A percentile compares a stretch with the other conserved stretches of the same genome.
phyloP scores from a whole-genome alignment of 2,329 filamentous ascomycete genomes.

The Hypoxylon sp. region DNA sequence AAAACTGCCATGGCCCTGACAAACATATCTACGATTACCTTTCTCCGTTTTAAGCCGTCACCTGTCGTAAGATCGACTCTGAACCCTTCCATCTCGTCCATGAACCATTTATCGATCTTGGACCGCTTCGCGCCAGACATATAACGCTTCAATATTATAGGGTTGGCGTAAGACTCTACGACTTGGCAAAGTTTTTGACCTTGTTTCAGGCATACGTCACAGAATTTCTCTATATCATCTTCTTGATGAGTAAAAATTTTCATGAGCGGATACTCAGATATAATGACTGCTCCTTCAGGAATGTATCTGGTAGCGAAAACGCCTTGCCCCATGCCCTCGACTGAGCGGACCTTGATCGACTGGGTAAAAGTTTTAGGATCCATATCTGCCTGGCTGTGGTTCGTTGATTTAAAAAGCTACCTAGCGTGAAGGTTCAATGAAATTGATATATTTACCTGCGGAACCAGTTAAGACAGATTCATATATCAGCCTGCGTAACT shows the following conservation, averaged over 20 bases:
- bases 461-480: neutral
- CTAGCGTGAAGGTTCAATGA: neutral
- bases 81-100: neutral
- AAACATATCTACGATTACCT: neutral
- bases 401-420: neutral
- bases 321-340: neutral
- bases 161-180: neutral
- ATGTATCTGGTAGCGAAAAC: conserved; percentile 1
- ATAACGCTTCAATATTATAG: neutral
- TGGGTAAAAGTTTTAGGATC: neutral
- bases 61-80: neutral
- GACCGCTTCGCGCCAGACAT: neutral
- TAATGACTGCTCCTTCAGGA: neutral
- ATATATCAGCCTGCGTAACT: neutral
- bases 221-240: neutral
- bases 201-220: neutral
- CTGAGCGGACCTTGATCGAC: neutral
- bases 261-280: neutral
- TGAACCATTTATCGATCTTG: neutral
- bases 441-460: neutral
- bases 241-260: neutral
- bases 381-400: neutral
- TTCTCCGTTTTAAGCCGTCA: neutral
- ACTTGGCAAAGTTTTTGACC: too few species aligned
- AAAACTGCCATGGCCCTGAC: neutral